A percentile compares a stretch with the other conserved stretches of the same genome.
These are phyloP conservation scores for Suhomyces sp. DNA, from an alignment of 805 yeast genomes.

Conservation along the genomic window DNA sequence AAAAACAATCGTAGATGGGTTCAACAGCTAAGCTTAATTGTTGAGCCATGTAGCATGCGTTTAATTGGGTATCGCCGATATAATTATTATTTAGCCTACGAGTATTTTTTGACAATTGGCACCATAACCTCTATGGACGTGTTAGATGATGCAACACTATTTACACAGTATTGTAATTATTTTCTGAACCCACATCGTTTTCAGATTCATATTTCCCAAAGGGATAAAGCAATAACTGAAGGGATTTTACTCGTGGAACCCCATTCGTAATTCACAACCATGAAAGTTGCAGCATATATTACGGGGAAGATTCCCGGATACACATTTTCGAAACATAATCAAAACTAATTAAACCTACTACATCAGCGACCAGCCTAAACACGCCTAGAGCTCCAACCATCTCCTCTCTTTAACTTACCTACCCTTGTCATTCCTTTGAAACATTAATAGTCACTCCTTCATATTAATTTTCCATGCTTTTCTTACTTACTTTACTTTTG, in stretches of 20 bases:
- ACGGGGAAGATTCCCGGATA: neutral
- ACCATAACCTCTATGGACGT: neutral
- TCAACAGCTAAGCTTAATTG: neutral
- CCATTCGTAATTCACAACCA: neutral
- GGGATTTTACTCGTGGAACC: neutral
- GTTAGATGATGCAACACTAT: neutral
- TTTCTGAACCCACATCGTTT: neutral
- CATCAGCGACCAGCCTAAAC: neutral
- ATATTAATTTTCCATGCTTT: neutral
- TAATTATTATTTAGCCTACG: neutral
- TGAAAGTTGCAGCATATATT: neutral
- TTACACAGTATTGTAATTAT: neutral
- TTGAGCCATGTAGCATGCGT: neutral
- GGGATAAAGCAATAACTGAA: conserved; percentile 1
- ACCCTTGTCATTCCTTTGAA: neutral
- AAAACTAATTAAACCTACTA: neutral
- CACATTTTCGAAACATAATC: neutral
- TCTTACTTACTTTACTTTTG: conserved; percentile 1
- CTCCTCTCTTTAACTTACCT: neutral
- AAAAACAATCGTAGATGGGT: neutral
- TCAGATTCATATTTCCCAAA: conserved; percentile 1
- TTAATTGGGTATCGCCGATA: neutral
- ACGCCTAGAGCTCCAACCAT: neutral
- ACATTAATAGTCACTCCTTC: neutral
- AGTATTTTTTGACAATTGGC: neutral